Percentiles rank a stretch among this genome's conserved stretches.
phyloP scores from a whole-genome alignment of 2,329 filamentous ascomycete genomes.

The Fusarium goolgardi region DNA sequence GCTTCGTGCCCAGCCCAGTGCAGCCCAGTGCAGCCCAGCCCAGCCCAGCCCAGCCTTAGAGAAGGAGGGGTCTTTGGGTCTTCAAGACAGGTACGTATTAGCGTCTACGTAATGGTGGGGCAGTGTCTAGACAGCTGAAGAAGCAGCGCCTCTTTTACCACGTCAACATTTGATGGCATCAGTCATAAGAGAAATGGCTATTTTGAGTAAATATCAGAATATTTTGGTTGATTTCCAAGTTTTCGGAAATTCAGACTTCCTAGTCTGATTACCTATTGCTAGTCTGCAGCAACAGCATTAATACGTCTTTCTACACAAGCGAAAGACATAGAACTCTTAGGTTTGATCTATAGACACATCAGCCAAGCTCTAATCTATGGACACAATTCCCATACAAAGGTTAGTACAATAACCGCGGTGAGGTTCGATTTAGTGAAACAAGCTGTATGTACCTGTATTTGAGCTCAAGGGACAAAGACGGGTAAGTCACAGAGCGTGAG shows the following conservation, averaged over 20 bases:
- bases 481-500: neutral
- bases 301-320: neutral
- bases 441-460: neutral
- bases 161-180: neutral
- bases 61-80: slow-evolving; percentile 22
- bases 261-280: neutral
- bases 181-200: neutral
- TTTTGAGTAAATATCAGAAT: too few species aligned
- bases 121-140: slow-evolving; percentile 58
- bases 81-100: neutral
- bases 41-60: slow-evolving; percentile 10
- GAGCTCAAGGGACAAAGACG: neutral
- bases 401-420: neutral
- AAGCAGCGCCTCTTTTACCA: slow-evolving; percentile 20
- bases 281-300: neutral
- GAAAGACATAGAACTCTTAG: neutral
- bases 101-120: slow-evolving; percentile 54
- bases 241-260: too few species aligned
- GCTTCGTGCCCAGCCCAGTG: slow-evolving; percentile 8
- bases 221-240: neutral
- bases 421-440: neutral
- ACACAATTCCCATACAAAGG: neutral
- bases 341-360: neutral
- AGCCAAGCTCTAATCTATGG: neutral
- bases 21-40: neutral